Base-by-base conservation (phyloP, 208 protist genomes). In the Sergeia podlipaevii region DNA sequence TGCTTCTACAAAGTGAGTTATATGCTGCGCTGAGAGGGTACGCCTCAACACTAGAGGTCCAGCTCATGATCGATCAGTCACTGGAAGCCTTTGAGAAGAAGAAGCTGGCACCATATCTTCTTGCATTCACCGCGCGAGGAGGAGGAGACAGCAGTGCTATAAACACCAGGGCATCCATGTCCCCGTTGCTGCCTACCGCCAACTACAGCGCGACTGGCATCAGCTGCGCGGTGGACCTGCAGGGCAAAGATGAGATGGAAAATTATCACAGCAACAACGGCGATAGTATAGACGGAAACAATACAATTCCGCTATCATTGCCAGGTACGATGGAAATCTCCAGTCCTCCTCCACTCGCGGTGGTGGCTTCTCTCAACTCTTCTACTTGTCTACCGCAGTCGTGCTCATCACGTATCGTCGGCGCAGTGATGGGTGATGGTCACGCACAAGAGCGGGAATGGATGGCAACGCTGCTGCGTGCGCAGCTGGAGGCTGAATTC, bases 21-120 rank as follows among this genome's bases (percentile, higher is more conserved):
- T 77, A 72, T 56, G 29, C 41, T 15, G 32, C 65, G 7, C 50
- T 83, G 32, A 51, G 63, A 18, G 61, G 65, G 39, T 83, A 74
- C 49, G 38, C 75, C 37, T 78, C 80, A 21, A 70, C 58, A 15
- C 54, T 76, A 4, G 80, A 88, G 51, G 80, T 83, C 30, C 66
- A 83, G 64, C 64, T 60, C 24, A 77, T 88, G 66, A 83, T 83
- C 41, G 80, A 88, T 48, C 52, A 76, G 45, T 48, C 67, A 26
- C 18, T 80, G 26, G 57, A 69, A 41, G 65, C 54, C 46, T 70
- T 69, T 30, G 49, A 60, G 30, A 17, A 67, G 57, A 72, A 69
- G 52, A 43, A 49, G 13, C 56, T 74, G 28, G 45, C 42, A 24
- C 30, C 21, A 7, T 20, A n/a, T 66, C 21, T 28, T 74, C 20